These are phyloP conservation scores for Cytospora piceicola DNA, from an alignment of 2,329 filamentous ascomycete species.

Conservation along the genomic window DNA sequence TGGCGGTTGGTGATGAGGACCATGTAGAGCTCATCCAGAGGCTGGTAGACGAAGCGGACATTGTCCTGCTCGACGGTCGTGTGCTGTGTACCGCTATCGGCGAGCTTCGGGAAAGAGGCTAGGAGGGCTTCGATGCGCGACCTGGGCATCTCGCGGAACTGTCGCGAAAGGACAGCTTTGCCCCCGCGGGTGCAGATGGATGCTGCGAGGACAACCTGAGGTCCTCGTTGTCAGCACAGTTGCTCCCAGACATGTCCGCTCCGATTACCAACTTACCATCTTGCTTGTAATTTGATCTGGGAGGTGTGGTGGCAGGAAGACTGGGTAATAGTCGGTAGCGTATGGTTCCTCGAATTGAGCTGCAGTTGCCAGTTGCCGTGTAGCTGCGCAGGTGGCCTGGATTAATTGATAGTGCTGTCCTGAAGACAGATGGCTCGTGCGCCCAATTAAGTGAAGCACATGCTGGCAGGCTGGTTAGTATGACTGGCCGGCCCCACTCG, in stretches of 20 bases:
- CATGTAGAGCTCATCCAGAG: constrained; percentile 98
- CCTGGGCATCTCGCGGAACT: constrained; percentile 97
- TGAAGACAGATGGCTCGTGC: constrained; percentile 24
- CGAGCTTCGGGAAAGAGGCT: constrained; percentile 96
- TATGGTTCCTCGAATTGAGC: constrained; percentile 22
- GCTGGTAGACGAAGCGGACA: constrained; percentile 99
- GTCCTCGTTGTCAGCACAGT: constrained; percentile 22
- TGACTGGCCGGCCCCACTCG: constrained; percentile 2
- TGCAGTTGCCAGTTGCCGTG: constrained; percentile 15
- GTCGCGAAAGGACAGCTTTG: constrained; percentile 96
- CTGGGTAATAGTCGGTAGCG: constrained; percentile 23
- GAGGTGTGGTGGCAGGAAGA: constrained; percentile 15
- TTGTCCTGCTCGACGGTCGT: constrained; percentile 99
- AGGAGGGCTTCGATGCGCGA: constrained; percentile 96
- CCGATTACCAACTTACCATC: constrained; percentile 43
- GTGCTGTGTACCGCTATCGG: constrained; percentile 94
- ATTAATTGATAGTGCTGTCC: constrained; percentile 30
- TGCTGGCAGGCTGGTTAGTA: background rate
- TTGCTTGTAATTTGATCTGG: constrained; percentile 34
- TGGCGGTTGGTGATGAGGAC: constrained; percentile 99
- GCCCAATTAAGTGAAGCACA: constrained; percentile 1
- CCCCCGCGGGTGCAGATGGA: constrained; percentile 98
- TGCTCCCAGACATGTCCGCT: background rate
- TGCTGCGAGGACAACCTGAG: constrained; percentile 93
- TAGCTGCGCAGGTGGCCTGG: background rate